Conservation (phyloP, 208 protist genomes). For the Trypanosoma lewisi region DNA sequence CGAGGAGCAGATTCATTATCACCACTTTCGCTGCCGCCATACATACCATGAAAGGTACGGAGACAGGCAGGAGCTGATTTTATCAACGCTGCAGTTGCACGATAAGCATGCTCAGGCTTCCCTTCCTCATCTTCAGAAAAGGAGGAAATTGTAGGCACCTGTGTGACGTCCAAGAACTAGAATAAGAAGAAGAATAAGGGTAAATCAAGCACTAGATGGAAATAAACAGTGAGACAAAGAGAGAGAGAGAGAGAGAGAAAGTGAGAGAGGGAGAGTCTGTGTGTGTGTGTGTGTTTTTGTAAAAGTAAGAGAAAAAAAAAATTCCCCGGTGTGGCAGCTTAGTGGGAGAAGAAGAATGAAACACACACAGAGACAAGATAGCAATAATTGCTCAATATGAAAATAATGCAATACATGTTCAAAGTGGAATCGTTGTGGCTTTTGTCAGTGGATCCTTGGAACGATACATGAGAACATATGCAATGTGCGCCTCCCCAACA, state of each 20-base stretch:
- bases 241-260: too few relatives aligned
- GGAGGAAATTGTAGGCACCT: background rate
- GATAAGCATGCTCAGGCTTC: background rate
- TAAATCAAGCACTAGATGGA: too few relatives aligned
- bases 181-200: too few relatives aligned
- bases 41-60: background rate
- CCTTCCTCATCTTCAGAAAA: too few relatives aligned
- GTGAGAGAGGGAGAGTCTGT: too few relatives aligned
- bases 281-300: too few relatives aligned
- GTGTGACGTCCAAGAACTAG: too few relatives aligned
- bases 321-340: too few relatives aligned
- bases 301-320: too few relatives aligned
- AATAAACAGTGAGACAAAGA: too few relatives aligned
- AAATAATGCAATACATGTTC: background rate
- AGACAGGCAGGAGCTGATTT: background rate
- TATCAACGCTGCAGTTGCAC: background rate
- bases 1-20: too few relatives aligned
- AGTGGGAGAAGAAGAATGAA: too few relatives aligned
- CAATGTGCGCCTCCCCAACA: conserved; percentile 77
- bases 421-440: conserved; percentile 45
- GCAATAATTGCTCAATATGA: background rate
- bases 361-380: background rate
- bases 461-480: conserved; percentile 83
- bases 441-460: conserved; percentile 56
- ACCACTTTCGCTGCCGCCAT: conserved; percentile 1